Evolutionary conservation across 257 asterid genomes (phyloP), one percentile per base, ranked within the genome.

Genomic region (Forsythia viridissima): DNA sequence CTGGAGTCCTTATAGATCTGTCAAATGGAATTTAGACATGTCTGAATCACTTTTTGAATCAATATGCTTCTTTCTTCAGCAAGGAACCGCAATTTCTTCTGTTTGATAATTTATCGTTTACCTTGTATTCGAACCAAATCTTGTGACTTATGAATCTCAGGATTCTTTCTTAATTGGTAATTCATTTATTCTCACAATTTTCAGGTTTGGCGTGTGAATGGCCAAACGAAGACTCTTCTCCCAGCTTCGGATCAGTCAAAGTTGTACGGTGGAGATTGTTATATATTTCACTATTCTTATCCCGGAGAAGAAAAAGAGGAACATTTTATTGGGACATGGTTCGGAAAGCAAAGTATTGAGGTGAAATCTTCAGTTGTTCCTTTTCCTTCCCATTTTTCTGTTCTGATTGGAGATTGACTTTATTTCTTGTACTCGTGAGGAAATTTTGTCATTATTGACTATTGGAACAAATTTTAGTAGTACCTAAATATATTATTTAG

Each of bases 131-230:
- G 39, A 80, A 59, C 76, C 16, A 48, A 57, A 21, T 41, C 20
- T 34, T 34, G 13, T 44, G 74, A 59, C 36, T 71, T 59, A 12
- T 75, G 24, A 20, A 48, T 74, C 43, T 41, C 51, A 68, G 76
- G 78, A 57, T 80, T 75, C 75, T 81, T 59, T 70, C 67, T 68
- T 52, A 66, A n/a, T 74, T 34, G 74, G 40, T 77, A 70, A 42
- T 79, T 76, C 71, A 81, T 79, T 74, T 71, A 63, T 74, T 43
- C 52, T 87, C 43, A 24, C 48, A 37, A 75, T 70, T 55, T 76
- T 39, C 85, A 96, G 99, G 99, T 92, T 82, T 96, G 99, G 99
- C 92, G 90, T 78, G 97, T 92, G 76, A 91, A 94, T 87, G 98
- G 98, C 79, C 92, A 88, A 83, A 80, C 87, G 76, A 96, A 90